phyloP scores from a whole-genome alignment of 192 early-diverging fungal species.

The Coemansia sp. region DNA sequence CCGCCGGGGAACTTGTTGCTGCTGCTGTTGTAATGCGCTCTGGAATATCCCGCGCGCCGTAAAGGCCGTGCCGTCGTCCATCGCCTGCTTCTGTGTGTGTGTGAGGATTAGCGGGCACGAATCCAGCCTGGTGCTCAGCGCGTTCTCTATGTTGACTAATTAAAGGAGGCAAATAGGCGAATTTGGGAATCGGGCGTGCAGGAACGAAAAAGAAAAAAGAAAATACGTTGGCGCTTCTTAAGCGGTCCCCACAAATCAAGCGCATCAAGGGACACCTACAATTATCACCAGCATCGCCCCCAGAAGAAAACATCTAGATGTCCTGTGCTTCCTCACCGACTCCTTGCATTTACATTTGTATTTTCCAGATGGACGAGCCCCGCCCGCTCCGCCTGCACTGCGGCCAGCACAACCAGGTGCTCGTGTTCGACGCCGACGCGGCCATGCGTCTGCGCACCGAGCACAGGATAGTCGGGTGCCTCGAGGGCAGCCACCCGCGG shows the following conservation, averaged over 20 bases:
- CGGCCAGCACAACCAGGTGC: slow-evolving; percentile 14
- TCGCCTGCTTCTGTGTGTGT: not conserved
- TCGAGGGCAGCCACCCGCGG: slow-evolving; percentile 68
- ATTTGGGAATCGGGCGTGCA: not conserved
- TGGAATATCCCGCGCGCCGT: slow-evolving; percentile 15
- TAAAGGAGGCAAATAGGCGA: no score
- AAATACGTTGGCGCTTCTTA: no score
- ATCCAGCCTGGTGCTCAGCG: not conserved
- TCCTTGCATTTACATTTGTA: no score
- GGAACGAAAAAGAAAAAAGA: not conserved
- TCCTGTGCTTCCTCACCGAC: no score
- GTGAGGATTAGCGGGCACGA: not conserved
- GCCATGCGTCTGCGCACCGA: slow-evolving; percentile 57
- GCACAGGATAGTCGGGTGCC: slow-evolving; percentile 65
- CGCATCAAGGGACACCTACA: no score
- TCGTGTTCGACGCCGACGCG: slow-evolving; percentile 21
- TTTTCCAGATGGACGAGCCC: no score
- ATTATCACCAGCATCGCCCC: no score
- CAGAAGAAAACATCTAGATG: no score
- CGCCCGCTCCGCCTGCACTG: not conserved
- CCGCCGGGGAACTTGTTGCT: not conserved
- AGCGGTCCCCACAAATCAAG: no score
- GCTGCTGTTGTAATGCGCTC: not conserved
- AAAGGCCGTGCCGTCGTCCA: not conserved
- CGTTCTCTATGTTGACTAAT: no score